A percentile compares a stretch with the other conserved stretches of the same genome.
These are phyloP conservation scores for Alternaria dauci DNA, from an alignment of 2,329 filamentous ascomycete species.

Conservation along the genomic window DNA sequence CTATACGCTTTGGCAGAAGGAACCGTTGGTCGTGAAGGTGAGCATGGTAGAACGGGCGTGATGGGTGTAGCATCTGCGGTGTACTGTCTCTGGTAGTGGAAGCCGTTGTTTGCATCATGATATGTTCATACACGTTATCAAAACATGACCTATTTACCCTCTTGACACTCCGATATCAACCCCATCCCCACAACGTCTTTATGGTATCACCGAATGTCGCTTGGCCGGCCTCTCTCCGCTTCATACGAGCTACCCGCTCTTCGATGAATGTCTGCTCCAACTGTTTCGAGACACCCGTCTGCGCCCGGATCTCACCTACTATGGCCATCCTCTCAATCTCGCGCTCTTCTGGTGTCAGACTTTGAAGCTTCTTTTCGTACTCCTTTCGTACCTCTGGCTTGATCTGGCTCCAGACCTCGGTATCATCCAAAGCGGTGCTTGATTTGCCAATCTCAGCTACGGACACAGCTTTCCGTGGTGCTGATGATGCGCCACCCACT, in stretches of 20 bases:
- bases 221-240: conserved; percentile 47
- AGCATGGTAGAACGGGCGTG: background rate
- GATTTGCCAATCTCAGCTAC: conserved; percentile 7
- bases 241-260: conserved; percentile 47
- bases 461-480: conserved; percentile 15
- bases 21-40: background rate
- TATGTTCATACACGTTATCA: conserved; percentile 16
- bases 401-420: conserved; percentile 43
- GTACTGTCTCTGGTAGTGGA: background rate
- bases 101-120: background rate
- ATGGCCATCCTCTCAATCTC: conserved; percentile 48
- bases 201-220: conserved; percentile 51
- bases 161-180: conserved; percentile 28
- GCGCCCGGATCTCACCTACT: conserved; percentile 45
- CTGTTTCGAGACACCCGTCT: conserved; percentile 42
- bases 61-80: background rate
- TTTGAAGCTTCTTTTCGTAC: conserved; percentile 46
- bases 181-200: conserved; percentile 50
- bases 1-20: conserved; percentile 45
- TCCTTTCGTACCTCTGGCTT: conserved; percentile 40
- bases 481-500: conserved; percentile 29
- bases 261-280: conserved; percentile 45
- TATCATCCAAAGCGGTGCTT: conserved; percentile 16
- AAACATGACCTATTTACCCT: conserved; percentile 5
- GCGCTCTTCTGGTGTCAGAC: conserved; percentile 40